These are phyloP conservation scores for Umbelopsis ramanniana DNA, from an alignment of 192 early-diverging fungal species.

Conservation along the genomic window DNA sequence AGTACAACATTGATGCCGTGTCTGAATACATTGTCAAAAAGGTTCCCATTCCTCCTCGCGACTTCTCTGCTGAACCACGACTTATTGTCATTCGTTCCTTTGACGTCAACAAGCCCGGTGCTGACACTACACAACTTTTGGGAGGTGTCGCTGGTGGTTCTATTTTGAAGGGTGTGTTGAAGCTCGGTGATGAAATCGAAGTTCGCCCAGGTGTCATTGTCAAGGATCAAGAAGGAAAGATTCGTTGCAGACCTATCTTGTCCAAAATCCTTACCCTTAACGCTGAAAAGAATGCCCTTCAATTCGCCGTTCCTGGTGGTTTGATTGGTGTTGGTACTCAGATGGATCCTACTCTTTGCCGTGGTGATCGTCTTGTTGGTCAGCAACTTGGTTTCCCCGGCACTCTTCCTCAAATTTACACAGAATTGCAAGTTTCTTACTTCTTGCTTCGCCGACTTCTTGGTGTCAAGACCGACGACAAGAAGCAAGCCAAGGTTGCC, in stretches of 20 bases:
- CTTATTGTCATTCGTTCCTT: slow-evolving; percentile 98
- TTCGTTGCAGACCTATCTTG: slow-evolving; percentile 84
- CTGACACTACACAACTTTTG: slow-evolving; percentile 88
- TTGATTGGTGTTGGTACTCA: slow-evolving; percentile 97
- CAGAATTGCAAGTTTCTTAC: slow-evolving; percentile 96
- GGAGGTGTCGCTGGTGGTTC: slow-evolving; percentile 99
- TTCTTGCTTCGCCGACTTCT: slow-evolving; percentile 94
- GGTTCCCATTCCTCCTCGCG: slow-evolving; percentile 93
- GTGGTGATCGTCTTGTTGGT: slow-evolving; percentile 95
- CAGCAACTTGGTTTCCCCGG: slow-evolving; percentile 93
- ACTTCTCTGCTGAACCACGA: slow-evolving; percentile 89
- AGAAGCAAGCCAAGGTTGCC: slow-evolving; percentile 95
- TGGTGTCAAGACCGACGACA: slow-evolving; percentile 96
- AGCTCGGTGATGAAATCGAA: slow-evolving; percentile 95
- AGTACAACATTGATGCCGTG: slow-evolving; percentile 98
- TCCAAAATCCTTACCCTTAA: slow-evolving; percentile 87
- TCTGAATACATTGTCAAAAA: slow-evolving; percentile 97
- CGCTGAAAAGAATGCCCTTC: slow-evolving; percentile 87
- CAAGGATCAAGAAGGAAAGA: slow-evolving; percentile 84
- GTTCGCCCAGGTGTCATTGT: slow-evolving; percentile 93
- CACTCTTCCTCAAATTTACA: slow-evolving; percentile 91
- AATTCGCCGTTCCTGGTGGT: slow-evolving; percentile 99
- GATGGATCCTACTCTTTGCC: slow-evolving; percentile 95
- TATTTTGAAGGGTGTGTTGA: slow-evolving; percentile 89
- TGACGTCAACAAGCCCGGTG: slow-evolving; percentile 98